phyloP scores from a whole-genome alignment of 306 rosid genomes.

The Aeschynomene evenia region DNA sequence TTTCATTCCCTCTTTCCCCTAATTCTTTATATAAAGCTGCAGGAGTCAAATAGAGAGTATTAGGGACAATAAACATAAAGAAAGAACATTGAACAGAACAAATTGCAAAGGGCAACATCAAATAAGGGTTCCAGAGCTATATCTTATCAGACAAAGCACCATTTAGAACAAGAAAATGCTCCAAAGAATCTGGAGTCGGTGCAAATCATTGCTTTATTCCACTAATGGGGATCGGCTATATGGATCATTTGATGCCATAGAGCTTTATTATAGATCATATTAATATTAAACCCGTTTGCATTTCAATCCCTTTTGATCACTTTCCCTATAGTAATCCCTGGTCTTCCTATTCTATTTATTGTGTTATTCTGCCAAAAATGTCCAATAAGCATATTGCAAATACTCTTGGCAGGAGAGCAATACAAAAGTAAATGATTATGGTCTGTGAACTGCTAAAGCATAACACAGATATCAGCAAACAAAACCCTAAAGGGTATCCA shows the following conservation, averaged over 20 bases:
- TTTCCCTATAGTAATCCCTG: too few relatives aligned
- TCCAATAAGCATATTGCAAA: background rate
- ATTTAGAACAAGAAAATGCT: background rate
- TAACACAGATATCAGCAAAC: background rate
- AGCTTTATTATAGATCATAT: too few relatives aligned
- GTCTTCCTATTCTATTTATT: too few relatives aligned
- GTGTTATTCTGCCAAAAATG: too few relatives aligned
- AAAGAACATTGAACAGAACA: background rate
- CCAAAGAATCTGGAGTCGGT: background rate
- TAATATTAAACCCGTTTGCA: too few relatives aligned
- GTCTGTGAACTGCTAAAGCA: background rate
- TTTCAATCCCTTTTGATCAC: too few relatives aligned
- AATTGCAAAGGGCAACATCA: background rate
- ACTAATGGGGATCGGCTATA: too few relatives aligned
- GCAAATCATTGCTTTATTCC: background rate
- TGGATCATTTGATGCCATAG: too few relatives aligned
- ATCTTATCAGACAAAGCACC: background rate
- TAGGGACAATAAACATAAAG: background rate
- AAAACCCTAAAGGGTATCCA: background rate
- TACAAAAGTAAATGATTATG: background rate
- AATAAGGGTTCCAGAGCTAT: background rate
- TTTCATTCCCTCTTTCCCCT: constrained; percentile 86
- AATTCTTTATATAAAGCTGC: constrained; percentile 84
- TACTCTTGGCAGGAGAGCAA: background rate
- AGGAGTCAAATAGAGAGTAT: constrained; percentile 22